These are phyloP conservation scores for Tetracladium marchalianum DNA, from an alignment of 495 filamentous ascomycete genomes.

Conservation along the genomic window DNA sequence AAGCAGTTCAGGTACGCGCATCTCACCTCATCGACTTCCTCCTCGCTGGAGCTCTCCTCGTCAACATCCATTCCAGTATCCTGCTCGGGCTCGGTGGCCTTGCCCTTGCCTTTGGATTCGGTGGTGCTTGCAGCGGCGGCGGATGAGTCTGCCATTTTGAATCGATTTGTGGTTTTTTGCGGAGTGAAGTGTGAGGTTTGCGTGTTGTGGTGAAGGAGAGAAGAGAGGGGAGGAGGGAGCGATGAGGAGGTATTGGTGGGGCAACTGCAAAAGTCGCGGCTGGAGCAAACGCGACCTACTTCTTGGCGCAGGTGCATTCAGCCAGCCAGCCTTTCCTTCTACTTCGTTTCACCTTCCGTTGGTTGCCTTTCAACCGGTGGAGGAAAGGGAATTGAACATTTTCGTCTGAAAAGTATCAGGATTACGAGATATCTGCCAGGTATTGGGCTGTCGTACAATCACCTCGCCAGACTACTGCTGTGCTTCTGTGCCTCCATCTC, in stretches of 20 bases:
- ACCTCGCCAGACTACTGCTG: too few relatives aligned
- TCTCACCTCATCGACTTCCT: slow-evolving; percentile 46
- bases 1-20: not conserved
- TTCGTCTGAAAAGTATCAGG: too few relatives aligned
- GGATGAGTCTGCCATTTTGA: slow-evolving; percentile 30
- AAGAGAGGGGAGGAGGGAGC: slow-evolving; percentile 6
- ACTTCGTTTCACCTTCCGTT: too few relatives aligned
- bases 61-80: slow-evolving; percentile 57
- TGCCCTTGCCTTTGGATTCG: slow-evolving; percentile 50
- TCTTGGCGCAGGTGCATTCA: slow-evolving; percentile 14
- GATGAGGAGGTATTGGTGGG: slow-evolving; percentile 9
- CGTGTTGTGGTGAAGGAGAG: slow-evolving; percentile 1
- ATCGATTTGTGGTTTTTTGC: slow-evolving; percentile 12
- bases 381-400: too few relatives aligned
- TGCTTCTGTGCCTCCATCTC: too few relatives aligned
- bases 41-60: slow-evolving; percentile 55
- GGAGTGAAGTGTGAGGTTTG: slow-evolving; percentile 2
- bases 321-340: slow-evolving; percentile 10
- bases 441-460: too few relatives aligned
- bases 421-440: too few relatives aligned
- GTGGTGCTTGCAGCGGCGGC: slow-evolving; percentile 19
- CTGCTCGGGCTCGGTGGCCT: slow-evolving; percentile 30
- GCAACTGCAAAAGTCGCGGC: too few relatives aligned
- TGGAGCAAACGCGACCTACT: slow-evolving; percentile 5
- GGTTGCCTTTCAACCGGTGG: too few relatives aligned